Conservation (phyloP, 106 monocot species). For the Apostasia shenzhenica region DNA sequence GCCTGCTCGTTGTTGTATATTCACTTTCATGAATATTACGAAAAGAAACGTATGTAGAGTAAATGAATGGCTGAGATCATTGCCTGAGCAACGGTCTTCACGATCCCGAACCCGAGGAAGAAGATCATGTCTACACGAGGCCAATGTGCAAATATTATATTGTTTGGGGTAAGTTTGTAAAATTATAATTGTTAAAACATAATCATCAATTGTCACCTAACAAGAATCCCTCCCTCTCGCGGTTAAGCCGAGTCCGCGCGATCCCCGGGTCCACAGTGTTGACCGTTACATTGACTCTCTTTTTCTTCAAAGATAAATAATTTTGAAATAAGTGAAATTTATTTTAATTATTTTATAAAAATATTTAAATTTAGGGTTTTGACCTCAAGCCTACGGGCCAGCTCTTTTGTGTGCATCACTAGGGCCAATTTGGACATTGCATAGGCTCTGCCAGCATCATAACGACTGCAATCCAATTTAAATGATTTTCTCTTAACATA, state of each 20-base stretch:
- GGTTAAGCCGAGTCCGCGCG: slow-evolving; percentile 49
- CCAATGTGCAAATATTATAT: not conserved
- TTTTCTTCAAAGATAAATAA: slow-evolving; percentile 9
- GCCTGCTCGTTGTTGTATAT: slow-evolving; percentile 8
- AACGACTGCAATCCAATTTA: slow-evolving; percentile 13
- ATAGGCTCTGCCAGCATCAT: slow-evolving; percentile 22
- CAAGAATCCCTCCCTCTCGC: slow-evolving; percentile 76
- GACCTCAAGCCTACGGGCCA: slow-evolving; percentile 23
- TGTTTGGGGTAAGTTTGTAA: not conserved
- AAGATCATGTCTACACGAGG: slow-evolving; percentile 37
- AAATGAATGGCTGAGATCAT: not conserved
- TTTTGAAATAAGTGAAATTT: no score
- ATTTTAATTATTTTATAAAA: no score
- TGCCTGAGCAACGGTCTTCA: slow-evolving; percentile 59
- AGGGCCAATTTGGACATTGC: slow-evolving; percentile 32
- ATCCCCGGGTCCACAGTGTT: slow-evolving; percentile 40
- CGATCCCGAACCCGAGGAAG: slow-evolving; percentile 47
- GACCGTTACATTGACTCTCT: slow-evolving; percentile 20
- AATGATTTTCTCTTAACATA: not conserved
- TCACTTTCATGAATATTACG: no score
- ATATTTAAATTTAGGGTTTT: not conserved
- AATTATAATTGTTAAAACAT: no score
- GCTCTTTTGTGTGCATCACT: slow-evolving; percentile 24
- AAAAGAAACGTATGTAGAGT: no score
- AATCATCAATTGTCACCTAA: slow-evolving; percentile 20